Conservation (phyloP, 1,139 yeast genomes). For the Magnusiomyces fungicola region DNA sequence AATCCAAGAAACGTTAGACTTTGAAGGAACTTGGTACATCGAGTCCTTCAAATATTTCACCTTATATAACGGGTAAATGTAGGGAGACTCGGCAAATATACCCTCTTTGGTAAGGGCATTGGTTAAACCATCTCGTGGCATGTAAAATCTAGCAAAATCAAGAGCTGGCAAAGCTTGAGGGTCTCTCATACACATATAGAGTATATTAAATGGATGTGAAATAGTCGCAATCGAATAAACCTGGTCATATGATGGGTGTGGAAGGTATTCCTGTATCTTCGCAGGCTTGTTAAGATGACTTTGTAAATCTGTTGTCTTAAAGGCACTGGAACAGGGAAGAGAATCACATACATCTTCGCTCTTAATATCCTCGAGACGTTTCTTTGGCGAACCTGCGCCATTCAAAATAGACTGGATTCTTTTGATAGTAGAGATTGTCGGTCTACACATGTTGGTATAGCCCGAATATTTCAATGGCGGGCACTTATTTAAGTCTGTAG, state of each 20-base stretch:
- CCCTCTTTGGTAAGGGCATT: not conserved
- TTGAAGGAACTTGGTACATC: conserved; percentile 5
- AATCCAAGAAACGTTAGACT: conserved; percentile 12
- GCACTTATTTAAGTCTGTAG: conserved; percentile 22
- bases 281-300: not conserved
- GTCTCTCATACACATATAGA: not conserved
- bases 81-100: conserved; percentile 1
- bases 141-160: conserved; percentile 1
- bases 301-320: not conserved
- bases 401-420: not conserved
- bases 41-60: conserved; percentile 10
- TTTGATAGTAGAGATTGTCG: not conserved
- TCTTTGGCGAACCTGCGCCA: not conserved
- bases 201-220: conserved; percentile 9
- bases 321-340: not conserved
- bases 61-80: not conserved
- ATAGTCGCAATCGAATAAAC: conserved; percentile 5
- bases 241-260: conserved; percentile 1
- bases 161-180: conserved; percentile 3
- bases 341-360: conserved; percentile 6
- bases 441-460: not conserved
- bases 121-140: not conserved
- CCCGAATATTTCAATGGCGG: conserved; percentile 12
- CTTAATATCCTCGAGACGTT: conserved; percentile 1
- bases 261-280: not conserved